phyloP scores from a whole-genome alignment of 2,329 filamentous ascomycete genomes.

The Madurella mycetomatis region DNA sequence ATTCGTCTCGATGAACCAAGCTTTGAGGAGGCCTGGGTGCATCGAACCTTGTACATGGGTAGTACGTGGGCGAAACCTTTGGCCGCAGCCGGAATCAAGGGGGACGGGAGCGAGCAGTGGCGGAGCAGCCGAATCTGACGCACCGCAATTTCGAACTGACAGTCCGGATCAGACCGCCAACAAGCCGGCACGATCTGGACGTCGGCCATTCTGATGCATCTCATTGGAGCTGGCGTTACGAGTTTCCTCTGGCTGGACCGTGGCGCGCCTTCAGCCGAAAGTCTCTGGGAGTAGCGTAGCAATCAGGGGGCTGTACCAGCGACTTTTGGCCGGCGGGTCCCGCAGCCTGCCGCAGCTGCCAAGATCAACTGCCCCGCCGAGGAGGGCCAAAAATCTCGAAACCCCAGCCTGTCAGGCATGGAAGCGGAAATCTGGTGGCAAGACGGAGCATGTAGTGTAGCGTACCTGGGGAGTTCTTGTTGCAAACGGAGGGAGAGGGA shows the following conservation, averaged over 20 bases:
- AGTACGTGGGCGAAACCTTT: conserved; percentile 17
- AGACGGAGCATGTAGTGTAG: neutral
- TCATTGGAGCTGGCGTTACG: conserved; percentile 1
- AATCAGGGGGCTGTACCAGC: neutral
- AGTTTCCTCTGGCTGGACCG: conserved; percentile 2
- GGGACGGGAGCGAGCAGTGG: conserved; percentile 16
- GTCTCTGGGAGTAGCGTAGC: conserved; percentile 11
- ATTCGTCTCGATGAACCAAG: conserved; percentile 1
- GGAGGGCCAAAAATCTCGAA: neutral
- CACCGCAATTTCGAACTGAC: conserved; percentile 22
- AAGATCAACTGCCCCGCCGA: conserved; percentile 8
- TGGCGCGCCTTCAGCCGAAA: conserved; percentile 13
- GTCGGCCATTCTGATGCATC: neutral
- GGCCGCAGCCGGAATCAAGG: conserved; percentile 14
- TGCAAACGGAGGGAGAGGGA: too few relatives aligned
- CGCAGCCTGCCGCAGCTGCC: conserved; percentile 14
- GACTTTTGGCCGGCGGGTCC: neutral
- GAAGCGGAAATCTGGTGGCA: neutral
- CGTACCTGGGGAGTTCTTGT: too few relatives aligned
- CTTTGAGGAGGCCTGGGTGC: neutral
- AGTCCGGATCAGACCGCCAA: conserved; percentile 14
- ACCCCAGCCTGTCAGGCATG: too few relatives aligned
- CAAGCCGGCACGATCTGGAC: neutral
- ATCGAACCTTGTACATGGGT: conserved; percentile 6
- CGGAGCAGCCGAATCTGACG: conserved; percentile 22